Conservation (phyloP, 352 stramenopile genomes). For the Pythium guiyangense region DNA sequence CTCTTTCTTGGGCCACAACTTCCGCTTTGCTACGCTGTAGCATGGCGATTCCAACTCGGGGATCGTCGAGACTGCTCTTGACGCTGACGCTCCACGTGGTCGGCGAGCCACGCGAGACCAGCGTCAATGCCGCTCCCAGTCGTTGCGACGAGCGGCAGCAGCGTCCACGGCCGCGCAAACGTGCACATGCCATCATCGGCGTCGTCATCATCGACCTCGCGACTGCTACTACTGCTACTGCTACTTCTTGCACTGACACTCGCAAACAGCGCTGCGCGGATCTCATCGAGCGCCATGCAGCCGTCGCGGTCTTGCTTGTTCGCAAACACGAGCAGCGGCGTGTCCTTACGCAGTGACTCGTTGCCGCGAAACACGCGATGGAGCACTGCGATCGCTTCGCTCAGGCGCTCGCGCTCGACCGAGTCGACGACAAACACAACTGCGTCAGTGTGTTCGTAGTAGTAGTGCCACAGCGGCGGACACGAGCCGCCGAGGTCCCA, state of each 20-base stretch:
- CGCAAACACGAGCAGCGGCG: conserved; percentile 2
- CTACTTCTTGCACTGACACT: too few species aligned
- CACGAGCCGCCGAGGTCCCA: conserved; percentile 21
- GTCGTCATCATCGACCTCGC: too few species aligned
- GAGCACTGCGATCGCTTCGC: conserved; percentile 15
- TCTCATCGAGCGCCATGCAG: conserved; percentile 2
- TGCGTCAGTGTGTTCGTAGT: conserved; percentile 29
- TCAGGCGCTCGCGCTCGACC: conserved; percentile 19
- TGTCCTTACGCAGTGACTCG: conserved; percentile 5
- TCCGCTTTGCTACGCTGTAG: too few species aligned
- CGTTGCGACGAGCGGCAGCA: background rate
- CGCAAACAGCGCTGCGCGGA: background rate
- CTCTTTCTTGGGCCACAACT: too few species aligned
- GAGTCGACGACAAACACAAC: conserved; percentile 27
- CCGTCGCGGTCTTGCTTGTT: conserved; percentile 10
- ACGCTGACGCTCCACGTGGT: background rate
- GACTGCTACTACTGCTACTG: too few species aligned
- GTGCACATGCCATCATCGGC: background rate
- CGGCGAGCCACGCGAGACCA: background rate
- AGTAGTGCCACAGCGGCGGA: conserved; percentile 19
- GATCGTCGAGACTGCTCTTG: too few species aligned
- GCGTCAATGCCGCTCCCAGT: background rate
- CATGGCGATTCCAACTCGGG: too few species aligned
- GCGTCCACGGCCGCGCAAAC: background rate
- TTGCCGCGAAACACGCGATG: conserved; percentile 14